phyloP scores from a whole-genome alignment of 1,284 basidiomycete species.

The Papiliotrema fonsecae region DNA sequence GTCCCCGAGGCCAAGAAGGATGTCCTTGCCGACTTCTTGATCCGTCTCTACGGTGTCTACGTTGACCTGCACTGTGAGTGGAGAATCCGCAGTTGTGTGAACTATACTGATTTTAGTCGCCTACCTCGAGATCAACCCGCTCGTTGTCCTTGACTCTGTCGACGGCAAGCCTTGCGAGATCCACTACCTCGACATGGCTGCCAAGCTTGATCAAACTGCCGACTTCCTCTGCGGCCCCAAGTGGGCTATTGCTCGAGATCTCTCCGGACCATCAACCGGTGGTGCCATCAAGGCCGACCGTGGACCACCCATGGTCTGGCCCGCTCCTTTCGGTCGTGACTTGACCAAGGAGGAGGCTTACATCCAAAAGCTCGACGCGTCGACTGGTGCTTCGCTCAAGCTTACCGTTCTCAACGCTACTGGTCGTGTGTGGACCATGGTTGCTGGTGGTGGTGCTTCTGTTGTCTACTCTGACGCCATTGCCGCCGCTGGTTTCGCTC shows the following conservation, averaged over 20 bases:
- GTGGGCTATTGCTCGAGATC: slow-evolving; percentile 95
- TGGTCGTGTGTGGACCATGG: slow-evolving; percentile 99
- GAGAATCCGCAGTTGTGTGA: slow-evolving; percentile 16
- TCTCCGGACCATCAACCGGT: slow-evolving; percentile 58
- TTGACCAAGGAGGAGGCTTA: slow-evolving; percentile 97
- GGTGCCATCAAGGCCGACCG: slow-evolving; percentile 72
- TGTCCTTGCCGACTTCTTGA: slow-evolving; percentile 85
- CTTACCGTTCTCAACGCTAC: slow-evolving; percentile 92
- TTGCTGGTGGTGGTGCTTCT: slow-evolving; percentile 66
- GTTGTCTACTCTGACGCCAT: slow-evolving; percentile 76
- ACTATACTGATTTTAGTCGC: slow-evolving; percentile 57
- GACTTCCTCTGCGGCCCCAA: slow-evolving; percentile 98
- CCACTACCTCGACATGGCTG: slow-evolving; percentile 98
- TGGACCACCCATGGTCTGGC: slow-evolving; percentile 96
- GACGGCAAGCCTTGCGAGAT: slow-evolving; percentile 71
- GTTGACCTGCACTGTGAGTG: slow-evolving; percentile 80
- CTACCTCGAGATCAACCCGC: slow-evolving; percentile 99
- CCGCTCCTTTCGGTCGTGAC: slow-evolving; percentile 95
- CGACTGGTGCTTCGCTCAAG: slow-evolving; percentile 96
- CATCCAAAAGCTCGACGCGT: slow-evolving; percentile 95
- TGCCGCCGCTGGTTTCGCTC: slow-evolving; percentile 90
- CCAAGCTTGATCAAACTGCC: slow-evolving; percentile 95
- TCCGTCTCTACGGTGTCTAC: slow-evolving; percentile 93
- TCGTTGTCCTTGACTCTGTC: slow-evolving; percentile 85
- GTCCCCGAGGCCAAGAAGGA: slow-evolving; percentile 77